A percentile compares a stretch with the other conserved stretches of the same genome.
Conservation (phyloP, 345 rosid species). For the Murraya koenigii region DNA sequence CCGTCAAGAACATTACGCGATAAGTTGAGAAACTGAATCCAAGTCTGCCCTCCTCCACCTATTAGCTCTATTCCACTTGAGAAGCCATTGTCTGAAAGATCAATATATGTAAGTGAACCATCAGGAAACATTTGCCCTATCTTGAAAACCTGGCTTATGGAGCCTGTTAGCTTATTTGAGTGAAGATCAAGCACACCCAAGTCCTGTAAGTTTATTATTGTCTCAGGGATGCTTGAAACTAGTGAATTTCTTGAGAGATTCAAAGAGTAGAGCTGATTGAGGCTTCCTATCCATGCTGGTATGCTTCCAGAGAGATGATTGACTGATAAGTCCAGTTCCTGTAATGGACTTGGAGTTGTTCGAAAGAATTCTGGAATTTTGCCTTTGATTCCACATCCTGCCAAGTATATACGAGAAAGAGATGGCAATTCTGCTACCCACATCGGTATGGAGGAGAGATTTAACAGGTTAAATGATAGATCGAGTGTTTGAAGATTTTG, state of each 20-base stretch:
- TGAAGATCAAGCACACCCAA: constrained; percentile 48
- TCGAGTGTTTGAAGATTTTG: constrained; percentile 47
- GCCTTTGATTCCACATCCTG: constrained; percentile 50
- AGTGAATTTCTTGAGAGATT: constrained; percentile 50
- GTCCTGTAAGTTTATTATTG: constrained; percentile 25
- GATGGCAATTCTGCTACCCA: constrained; percentile 44
- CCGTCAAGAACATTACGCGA: constrained; percentile 34
- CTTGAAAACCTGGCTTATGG: constrained; percentile 33
- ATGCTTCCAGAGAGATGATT: constrained; percentile 37
- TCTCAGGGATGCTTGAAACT: constrained; percentile 34
- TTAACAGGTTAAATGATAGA: constrained; percentile 47
- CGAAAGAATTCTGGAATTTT: constrained; percentile 38
- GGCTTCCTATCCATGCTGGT: constrained; percentile 53
- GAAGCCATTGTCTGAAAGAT: constrained; percentile 50
- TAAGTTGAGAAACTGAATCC: constrained; percentile 37
- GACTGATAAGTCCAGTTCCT: constrained; percentile 50
- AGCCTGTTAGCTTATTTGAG: constrained; percentile 48
- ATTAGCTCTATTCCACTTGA: constrained; percentile 28
- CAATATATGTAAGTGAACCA: constrained; percentile 40
- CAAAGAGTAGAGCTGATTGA: constrained; percentile 38
- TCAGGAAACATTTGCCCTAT: constrained; percentile 34
- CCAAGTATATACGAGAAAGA: constrained; percentile 38
- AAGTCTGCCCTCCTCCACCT: constrained; percentile 30
- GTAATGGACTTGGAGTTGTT: constrained; percentile 42
- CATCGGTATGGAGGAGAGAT: constrained; percentile 38